These are phyloP conservation scores for Aspergillus mulundensis DNA, from an alignment of 495 filamentous ascomycete species.

Conservation along the genomic window DNA sequence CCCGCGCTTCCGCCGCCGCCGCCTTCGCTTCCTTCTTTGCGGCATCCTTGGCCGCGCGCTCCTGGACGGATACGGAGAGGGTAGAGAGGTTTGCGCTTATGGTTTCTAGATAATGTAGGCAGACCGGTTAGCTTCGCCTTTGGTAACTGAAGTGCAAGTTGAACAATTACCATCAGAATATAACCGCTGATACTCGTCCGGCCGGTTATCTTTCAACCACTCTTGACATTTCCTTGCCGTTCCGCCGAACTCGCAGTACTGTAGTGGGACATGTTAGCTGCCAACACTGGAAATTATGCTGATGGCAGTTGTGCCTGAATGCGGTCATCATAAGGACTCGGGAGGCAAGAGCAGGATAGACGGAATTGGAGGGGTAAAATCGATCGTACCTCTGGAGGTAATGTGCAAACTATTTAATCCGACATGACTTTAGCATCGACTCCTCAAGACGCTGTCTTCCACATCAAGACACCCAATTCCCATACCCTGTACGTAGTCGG, in stretches of 20 bases:
- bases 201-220: constrained; percentile 77
- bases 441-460: neutral
- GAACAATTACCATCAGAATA: constrained; percentile 70
- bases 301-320: neutral
- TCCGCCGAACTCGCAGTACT: constrained; percentile 99
- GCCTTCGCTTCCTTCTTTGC: constrained; percentile 94
- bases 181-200: constrained; percentile 66
- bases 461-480: neutral
- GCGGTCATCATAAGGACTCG: neutral
- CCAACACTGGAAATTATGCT: neutral
- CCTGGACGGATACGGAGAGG: constrained; percentile 82
- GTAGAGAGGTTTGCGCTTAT: constrained; percentile 75
- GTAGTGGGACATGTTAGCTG: constrained; percentile 1
- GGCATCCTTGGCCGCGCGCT: constrained; percentile 89
- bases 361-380: neutral
- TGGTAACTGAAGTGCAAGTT: neutral
- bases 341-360: neutral
- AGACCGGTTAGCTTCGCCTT: neutral
- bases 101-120: constrained; percentile 54
- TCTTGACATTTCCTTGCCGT: constrained; percentile 98
- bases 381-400: constrained; percentile 83
- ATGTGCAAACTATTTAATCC: constrained; percentile 66
- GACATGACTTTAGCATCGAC: neutral
- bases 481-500: neutral
- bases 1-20: constrained; percentile 72